Conservation (phyloP, 2,329 filamentous ascomycete species). For the Talaromyces pinophilus region DNA sequence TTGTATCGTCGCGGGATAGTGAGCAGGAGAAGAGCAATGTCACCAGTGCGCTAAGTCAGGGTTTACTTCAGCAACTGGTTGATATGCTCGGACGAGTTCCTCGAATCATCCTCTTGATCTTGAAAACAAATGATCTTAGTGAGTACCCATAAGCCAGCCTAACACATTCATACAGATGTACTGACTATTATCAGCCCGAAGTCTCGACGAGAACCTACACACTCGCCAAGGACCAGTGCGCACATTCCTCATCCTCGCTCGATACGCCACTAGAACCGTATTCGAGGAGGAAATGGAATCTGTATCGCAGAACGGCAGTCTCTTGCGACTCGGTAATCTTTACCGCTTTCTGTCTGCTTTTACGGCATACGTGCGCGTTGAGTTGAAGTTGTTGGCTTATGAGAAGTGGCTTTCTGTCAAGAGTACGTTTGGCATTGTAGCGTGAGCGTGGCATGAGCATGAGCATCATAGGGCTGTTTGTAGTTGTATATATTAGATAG, state of each 20-base stretch:
- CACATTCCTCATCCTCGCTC: slow-evolving; percentile 65
- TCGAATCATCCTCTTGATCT: slow-evolving; percentile 85
- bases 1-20: slow-evolving; percentile 58
- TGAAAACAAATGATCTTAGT: slow-evolving; percentile 97
- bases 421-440: slow-evolving; percentile 41
- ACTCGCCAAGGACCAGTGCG: slow-evolving; percentile 60
- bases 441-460: slow-evolving; percentile 3
- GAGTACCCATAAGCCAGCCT: slow-evolving; percentile 32
- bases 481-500: slow-evolving; percentile 11
- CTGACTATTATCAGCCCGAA: slow-evolving; percentile 59
- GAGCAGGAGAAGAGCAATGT: slow-evolving; percentile 83
- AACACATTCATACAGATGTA: background rate
- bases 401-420: slow-evolving; percentile 58
- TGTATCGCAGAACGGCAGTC: slow-evolving; percentile 50
- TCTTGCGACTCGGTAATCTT: slow-evolving; percentile 56
- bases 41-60: slow-evolving; percentile 78
- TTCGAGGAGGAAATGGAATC: slow-evolving; percentile 62
- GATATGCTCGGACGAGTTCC: slow-evolving; percentile 86
- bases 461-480: background rate
- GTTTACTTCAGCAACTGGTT: slow-evolving; percentile 83
- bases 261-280: slow-evolving; percentile 63
- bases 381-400: slow-evolving; percentile 60
- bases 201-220: slow-evolving; percentile 77
- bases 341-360: slow-evolving; percentile 55
- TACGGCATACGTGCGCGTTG: slow-evolving; percentile 56